phyloP scores from a whole-genome alignment of 345 rosid genomes.

The Psidium guajava region DNA sequence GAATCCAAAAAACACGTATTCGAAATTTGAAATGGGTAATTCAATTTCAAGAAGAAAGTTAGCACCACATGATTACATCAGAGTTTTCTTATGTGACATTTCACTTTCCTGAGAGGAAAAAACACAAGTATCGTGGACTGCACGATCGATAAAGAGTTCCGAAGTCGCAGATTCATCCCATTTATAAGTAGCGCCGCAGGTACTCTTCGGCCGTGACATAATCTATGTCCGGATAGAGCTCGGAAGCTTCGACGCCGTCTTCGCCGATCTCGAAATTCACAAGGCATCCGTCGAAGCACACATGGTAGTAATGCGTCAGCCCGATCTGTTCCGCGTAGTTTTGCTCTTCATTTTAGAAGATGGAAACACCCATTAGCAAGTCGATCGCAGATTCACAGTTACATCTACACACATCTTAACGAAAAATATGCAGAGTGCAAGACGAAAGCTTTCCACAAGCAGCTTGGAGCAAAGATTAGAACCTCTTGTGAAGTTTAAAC shows the following conservation, averaged over 20 bases:
- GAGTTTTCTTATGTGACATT: not conserved
- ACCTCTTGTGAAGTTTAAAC: not conserved
- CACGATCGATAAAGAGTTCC: not conserved
- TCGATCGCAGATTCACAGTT: not conserved
- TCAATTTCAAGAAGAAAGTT: not conserved
- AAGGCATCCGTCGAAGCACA: constrained; percentile 52
- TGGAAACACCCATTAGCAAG: not conserved
- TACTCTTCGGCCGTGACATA: constrained; percentile 27
- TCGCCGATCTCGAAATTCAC: constrained; percentile 37
- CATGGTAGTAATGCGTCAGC: constrained; percentile 40
- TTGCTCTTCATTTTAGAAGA: not conserved
- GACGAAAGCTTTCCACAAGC: not conserved
- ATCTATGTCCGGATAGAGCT: constrained; percentile 28
- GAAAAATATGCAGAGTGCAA: not conserved
- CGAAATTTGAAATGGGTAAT: not conserved
- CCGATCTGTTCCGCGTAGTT: constrained; percentile 36
- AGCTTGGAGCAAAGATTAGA: not conserved
- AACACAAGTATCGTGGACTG: not conserved
- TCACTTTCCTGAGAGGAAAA: not conserved
- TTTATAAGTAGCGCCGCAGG: constrained; percentile 25
- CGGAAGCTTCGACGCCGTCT: constrained; percentile 29
- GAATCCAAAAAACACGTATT: not conserved
- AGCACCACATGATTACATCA: not conserved
- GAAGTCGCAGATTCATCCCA: not conserved
- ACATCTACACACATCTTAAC: not conserved